Evolutionary conservation across 768 basidiomycete genomes (phyloP).

Genomic region (Pulveroboletus sp.): DNA sequence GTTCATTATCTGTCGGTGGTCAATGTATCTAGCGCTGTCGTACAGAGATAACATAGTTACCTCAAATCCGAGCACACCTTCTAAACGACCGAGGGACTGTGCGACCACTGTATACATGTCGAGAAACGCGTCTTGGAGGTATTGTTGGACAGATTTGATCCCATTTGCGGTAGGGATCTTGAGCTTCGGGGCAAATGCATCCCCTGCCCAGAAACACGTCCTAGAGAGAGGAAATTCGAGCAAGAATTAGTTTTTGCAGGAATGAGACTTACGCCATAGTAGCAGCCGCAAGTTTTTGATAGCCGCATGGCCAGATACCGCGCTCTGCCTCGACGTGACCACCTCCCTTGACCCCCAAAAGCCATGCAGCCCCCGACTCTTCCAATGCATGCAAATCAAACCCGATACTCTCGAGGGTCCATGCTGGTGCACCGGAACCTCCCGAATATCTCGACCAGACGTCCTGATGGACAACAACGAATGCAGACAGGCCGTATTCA

Average conservation of each 20-base stretch:
- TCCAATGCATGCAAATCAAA: constrained; percentile 82
- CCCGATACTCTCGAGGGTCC: constrained; percentile 86
- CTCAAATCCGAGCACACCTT: constrained; percentile 87
- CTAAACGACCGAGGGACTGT: constrained; percentile 65
- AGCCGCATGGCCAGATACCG: constrained; percentile 91
- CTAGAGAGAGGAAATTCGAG: constrained; percentile 36
- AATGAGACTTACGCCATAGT: constrained; percentile 74
- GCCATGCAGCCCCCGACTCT: constrained; percentile 83
- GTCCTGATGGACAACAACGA: constrained; percentile 97
- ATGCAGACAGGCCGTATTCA: constrained; percentile 70
- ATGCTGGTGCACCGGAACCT: constrained; percentile 93
- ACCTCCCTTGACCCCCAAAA: constrained; percentile 76
- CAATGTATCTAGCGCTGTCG: neutral
- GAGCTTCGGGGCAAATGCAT: constrained; percentile 79
- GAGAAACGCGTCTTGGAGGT: constrained; percentile 79
- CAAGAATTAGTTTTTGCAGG: neutral
- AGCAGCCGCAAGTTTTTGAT: too few species aligned
- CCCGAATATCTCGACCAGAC: constrained; percentile 96
- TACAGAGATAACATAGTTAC: constrained; percentile 37
- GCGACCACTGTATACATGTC: constrained; percentile 72
- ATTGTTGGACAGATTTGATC: constrained; percentile 69
- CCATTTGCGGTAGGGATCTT: constrained; percentile 46
- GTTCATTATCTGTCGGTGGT: constrained; percentile 71
- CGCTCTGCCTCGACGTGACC: constrained; percentile 76
- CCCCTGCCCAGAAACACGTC: constrained; percentile 92